Conservation (phyloP, 2,329 filamentous ascomycete genomes). For the Calcarisporium arbuscula region DNA sequence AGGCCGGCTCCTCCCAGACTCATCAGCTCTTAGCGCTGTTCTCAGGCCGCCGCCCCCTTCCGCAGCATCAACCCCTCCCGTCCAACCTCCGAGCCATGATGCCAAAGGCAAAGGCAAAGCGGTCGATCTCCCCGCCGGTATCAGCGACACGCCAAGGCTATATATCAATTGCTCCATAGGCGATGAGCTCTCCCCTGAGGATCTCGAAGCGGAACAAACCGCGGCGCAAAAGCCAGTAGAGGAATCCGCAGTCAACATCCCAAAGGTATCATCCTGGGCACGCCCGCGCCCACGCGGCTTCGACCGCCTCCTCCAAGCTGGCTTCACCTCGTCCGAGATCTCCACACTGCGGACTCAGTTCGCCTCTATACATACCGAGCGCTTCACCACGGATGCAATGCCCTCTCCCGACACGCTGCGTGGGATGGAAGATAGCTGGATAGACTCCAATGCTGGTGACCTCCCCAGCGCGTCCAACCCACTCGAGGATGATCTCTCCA, state of each 20-base stretch:
- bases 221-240: conserved; percentile 30
- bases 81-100: conserved; percentile 14
- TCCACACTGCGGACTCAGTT: conserved; percentile 84
- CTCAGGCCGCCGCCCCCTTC: conserved; percentile 60
- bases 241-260: conserved; percentile 29
- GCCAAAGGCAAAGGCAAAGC: conserved; percentile 53
- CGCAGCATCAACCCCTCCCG: conserved; percentile 32
- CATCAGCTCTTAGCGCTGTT: conserved; percentile 58
- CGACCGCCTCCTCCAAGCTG: conserved; percentile 73
- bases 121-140: conserved; percentile 20
- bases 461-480: conserved; percentile 30
- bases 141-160: conserved; percentile 43
- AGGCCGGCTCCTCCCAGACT: conserved; percentile 77
- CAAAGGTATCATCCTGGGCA: conserved; percentile 18
- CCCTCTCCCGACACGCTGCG: conserved; percentile 71
- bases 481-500: conserved; percentile 42
- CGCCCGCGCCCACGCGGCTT: conserved; percentile 60
- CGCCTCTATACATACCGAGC: conserved; percentile 71
- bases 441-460: conserved; percentile 58
- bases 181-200: conserved; percentile 59
- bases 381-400: conserved; percentile 84
- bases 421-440: conserved; percentile 81
- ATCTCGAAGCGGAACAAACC: conserved; percentile 63
- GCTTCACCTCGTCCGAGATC: conserved; percentile 79
- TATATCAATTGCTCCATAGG: conserved; percentile 95